Percentiles rank a stretch among this genome's conserved stretches.
These are phyloP conservation scores for Talaromyces pinophilus DNA, from an alignment of 2,329 filamentous ascomycete genomes.

Conservation along the genomic window DNA sequence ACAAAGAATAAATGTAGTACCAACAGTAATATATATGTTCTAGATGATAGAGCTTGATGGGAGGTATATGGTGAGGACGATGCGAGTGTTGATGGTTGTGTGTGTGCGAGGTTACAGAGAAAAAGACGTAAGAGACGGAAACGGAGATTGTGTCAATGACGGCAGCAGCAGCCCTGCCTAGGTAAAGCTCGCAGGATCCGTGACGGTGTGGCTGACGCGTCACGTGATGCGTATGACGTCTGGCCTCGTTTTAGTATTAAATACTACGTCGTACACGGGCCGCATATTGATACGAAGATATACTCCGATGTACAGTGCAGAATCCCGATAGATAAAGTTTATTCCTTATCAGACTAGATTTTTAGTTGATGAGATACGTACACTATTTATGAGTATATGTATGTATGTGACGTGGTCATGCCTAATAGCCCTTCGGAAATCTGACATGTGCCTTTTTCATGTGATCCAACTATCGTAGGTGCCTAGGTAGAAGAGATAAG, in stretches of 20 bases:
- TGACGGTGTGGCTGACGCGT: constrained; percentile 17
- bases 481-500: background rate
- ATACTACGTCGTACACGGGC: background rate
- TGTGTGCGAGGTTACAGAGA: constrained; percentile 12
- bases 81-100: background rate
- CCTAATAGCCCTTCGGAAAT: background rate
- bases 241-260: background rate
- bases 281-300: background rate
- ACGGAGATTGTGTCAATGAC: constrained; percentile 16
- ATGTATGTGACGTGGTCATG: constrained; percentile 9
- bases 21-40: background rate
- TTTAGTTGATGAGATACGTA: background rate
- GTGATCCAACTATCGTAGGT: constrained; percentile 3
- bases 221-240: constrained; percentile 20
- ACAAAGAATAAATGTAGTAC: background rate
- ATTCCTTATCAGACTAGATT: background rate
- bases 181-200: background rate
- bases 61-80: background rate
- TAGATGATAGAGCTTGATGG: background rate
- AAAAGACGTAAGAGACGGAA: constrained; percentile 13
- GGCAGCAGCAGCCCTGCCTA: constrained; percentile 5
- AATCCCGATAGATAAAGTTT: background rate
- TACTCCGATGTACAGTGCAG: background rate
- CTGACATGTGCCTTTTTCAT: constrained; percentile 5
- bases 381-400: background rate